Conservation (phyloP, 805 yeast species). For the Kazachstania martiniae region DNA sequence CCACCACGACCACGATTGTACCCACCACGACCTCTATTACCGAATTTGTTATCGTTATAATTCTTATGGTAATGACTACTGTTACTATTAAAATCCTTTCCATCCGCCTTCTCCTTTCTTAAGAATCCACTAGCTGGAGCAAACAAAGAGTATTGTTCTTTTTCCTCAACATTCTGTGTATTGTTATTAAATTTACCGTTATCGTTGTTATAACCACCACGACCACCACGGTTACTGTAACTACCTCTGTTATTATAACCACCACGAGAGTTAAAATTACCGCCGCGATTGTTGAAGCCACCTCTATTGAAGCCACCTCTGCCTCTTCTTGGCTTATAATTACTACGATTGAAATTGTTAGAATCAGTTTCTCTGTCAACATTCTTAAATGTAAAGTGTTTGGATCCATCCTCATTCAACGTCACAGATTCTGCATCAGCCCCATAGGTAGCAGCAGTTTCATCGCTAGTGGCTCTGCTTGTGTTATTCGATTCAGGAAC, state of each 20-base stretch:
- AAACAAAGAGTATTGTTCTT: slow-evolving; percentile 13
- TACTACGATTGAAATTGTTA: slow-evolving; percentile 1
- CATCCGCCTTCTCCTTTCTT: slow-evolving; percentile 3
- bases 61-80: slow-evolving; percentile 5
- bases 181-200: not conserved
- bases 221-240: slow-evolving; percentile 3
- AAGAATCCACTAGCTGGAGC: slow-evolving; percentile 27
- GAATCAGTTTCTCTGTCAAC: slow-evolving; percentile 3
- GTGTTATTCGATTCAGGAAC: not conserved
- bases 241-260: slow-evolving; percentile 5
- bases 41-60: slow-evolving; percentile 5
- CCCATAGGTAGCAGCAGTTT: not conserved
- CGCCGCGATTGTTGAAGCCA: slow-evolving; percentile 3
- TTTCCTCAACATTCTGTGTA: not conserved
- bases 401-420: not conserved
- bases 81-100: slow-evolving; percentile 5
- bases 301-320: slow-evolving; percentile 4
- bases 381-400: slow-evolving; percentile 11
- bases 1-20: slow-evolving; percentile 5
- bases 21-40: slow-evolving; percentile 9
- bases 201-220: slow-evolving; percentile 3
- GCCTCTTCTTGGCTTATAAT: slow-evolving; percentile 1
- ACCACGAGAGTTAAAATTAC: slow-evolving; percentile 6
- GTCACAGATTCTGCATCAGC: not conserved
- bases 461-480: not conserved